Base-by-base conservation (phyloP, 2,329 filamentous ascomycete genomes). In the Geosmithia flava region DNA sequence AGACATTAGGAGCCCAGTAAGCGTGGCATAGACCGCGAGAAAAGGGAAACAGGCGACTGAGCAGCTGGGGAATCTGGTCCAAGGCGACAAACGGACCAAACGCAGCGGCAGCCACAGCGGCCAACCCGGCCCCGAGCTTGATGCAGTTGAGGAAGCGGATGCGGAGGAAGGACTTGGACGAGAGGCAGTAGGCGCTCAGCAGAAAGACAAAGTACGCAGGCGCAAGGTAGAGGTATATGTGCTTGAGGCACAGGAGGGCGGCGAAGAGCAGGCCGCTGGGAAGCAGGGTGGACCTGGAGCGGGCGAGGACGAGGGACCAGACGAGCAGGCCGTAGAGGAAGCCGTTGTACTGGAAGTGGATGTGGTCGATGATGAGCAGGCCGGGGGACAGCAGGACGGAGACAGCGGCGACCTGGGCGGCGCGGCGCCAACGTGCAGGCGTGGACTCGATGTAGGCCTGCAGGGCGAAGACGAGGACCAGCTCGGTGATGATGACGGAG, bases 331-430 rank as follows among this genome's bases (percentile, higher is more conserved):
- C 93, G 62, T 97, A 98, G 67, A 98, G 80, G 67, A 90, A 89
- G 41, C 93, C 91, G 69, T 98, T 98, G 71, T 98, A 98, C 71
- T 98, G 93, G 65, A 98, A 98, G 65, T 96, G 90, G 54, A 96
- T 91, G 63, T 98, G 93, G 61, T 98, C 93, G 63, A 98, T 97
- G 62, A 98, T 94, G 51, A 98, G 74, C 37, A 98, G 78, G 2
- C 91, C 93, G 0, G 93, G 93, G 0, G 90, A 97, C 13, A 97
- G 78, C 3, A 97, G 71, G 50, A 98, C 82, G 1, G 91, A 96
- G 49, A 97, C 74, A 20, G 90, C 89, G 44, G 85, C 87, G 20
- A 86, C 87, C 60, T 96, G 89, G 11, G 89, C 85, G 45, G 87
- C 81, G 43, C 80, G 81, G 59, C 81, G 89, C n/a, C 78, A 77